phyloP scores from a whole-genome alignment of 2,329 filamentous ascomycete genomes.

The Aureobasidium sp. region DNA sequence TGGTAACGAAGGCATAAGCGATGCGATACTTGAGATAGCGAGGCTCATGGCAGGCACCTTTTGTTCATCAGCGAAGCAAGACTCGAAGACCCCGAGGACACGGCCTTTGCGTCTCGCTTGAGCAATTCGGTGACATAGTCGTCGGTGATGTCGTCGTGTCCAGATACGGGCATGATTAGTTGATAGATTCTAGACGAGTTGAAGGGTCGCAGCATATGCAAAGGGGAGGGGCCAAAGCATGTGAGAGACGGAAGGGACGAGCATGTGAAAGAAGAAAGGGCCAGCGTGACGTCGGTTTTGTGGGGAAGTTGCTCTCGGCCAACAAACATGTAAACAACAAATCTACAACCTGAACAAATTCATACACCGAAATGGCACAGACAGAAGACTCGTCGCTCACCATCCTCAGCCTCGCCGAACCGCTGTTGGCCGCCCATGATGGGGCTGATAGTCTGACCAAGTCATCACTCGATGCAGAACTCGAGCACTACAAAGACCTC shows the following conservation, averaged over 20 bases:
- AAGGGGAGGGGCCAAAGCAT: too few species aligned
- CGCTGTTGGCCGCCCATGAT: slow-evolving; percentile 25
- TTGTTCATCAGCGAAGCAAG: slow-evolving; percentile 56
- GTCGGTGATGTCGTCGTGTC: slow-evolving; percentile 47
- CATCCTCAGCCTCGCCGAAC: slow-evolving; percentile 41
- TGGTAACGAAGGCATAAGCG: neutral
- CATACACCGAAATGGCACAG: slow-evolving; percentile 18
- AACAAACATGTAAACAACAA: slow-evolving; percentile 1
- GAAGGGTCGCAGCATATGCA: too few species aligned
- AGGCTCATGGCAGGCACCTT: slow-evolving; percentile 32
- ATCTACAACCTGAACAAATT: neutral
- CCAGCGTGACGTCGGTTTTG: neutral
- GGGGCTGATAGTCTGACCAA: slow-evolving; percentile 52
- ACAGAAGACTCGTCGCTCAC: slow-evolving; percentile 46
- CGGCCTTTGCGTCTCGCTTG: slow-evolving; percentile 67
- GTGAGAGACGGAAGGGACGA: neutral
- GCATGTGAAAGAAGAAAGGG: neutral
- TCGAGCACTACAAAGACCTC: slow-evolving; percentile 86
- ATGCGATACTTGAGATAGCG: slow-evolving; percentile 15
- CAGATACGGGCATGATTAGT: slow-evolving; percentile 10
- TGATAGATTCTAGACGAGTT: neutral
- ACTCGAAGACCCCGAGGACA: slow-evolving; percentile 56
- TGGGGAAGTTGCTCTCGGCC: neutral
- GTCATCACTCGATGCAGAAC: slow-evolving; percentile 71
- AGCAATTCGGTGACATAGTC: slow-evolving; percentile 76